Percentiles rank a stretch among this genome's conserved stretches.
Conservation (phyloP, 176 grass and related monocot species). For the Avena atlantica region DNA sequence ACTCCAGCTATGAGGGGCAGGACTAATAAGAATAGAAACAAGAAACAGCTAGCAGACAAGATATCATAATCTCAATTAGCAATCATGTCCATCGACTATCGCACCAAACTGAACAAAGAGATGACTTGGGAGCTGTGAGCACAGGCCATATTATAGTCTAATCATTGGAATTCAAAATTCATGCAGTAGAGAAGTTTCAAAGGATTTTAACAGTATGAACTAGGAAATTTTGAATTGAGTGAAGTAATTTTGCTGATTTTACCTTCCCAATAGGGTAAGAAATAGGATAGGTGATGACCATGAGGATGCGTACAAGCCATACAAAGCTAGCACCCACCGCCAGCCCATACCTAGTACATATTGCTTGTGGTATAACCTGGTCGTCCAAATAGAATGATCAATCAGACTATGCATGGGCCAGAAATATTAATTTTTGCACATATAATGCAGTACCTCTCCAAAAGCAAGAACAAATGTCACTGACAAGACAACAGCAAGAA, state of each 20-base stretch:
- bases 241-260: constrained; percentile 43
- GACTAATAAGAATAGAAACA: constrained; percentile 26
- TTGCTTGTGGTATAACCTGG: constrained; percentile 99
- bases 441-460: constrained; percentile 73
- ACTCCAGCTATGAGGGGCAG: background rate
- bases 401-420: background rate
- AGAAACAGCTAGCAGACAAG: background rate
- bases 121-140: constrained; percentile 29
- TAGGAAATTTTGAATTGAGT: constrained; percentile 27
- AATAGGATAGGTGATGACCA: constrained; percentile 89
- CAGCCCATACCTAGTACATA: constrained; percentile 96
- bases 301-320: constrained; percentile 93
- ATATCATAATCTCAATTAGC: background rate
- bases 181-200: constrained; percentile 19
- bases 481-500: constrained; percentile 93
- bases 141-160: constrained; percentile 8
- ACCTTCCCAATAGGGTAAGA: constrained; percentile 98
- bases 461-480: constrained; percentile 98
- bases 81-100: constrained; percentile 24
- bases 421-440: constrained; percentile 12
- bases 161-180: constrained; percentile 24
- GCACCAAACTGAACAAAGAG: constrained; percentile 14
- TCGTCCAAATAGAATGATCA: constrained; percentile 46
- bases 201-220: constrained; percentile 1
- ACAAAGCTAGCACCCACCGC: constrained; percentile 97